Evolutionary conservation across 2,329 filamentous ascomycete species (phyloP).

Genomic region (Colletotrichum somersetense): DNA sequence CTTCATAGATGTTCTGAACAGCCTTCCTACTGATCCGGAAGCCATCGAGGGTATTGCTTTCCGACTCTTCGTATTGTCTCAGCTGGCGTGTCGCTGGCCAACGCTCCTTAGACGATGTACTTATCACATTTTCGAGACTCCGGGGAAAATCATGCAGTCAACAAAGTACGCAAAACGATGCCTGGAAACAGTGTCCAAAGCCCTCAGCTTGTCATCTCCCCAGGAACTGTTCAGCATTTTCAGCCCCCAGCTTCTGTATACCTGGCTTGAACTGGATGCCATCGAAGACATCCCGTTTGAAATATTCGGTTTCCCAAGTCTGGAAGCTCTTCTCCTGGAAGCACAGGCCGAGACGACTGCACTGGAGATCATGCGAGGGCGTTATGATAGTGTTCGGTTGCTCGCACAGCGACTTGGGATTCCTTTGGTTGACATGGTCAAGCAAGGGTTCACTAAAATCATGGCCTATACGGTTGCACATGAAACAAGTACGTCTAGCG

Average conservation of each 20-base stretch:
- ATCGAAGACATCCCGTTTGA: conserved; percentile 82
- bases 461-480: conserved; percentile 87
- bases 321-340: conserved; percentile 77
- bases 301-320: conserved; percentile 83
- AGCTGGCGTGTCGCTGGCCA: conserved; percentile 85
- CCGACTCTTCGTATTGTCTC: conserved; percentile 80
- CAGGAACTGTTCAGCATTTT: conserved; percentile 85
- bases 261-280: conserved; percentile 80
- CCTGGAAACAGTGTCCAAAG: conserved; percentile 73
- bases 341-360: conserved; percentile 83
- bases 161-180: conserved; percentile 79
- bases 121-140: conserved; percentile 94
- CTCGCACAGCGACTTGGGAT: conserved; percentile 70
- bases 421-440: conserved; percentile 69
- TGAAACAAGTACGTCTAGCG: conserved; percentile 68
- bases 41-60: conserved; percentile 87
- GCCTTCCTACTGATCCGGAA: conserved; percentile 78
- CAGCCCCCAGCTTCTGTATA: conserved; percentile 88
- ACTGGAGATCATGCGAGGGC: conserved; percentile 84
- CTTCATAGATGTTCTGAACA: conserved; percentile 85
- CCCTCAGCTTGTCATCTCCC: conserved; percentile 74
- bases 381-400: conserved; percentile 71
- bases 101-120: conserved; percentile 88
- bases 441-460: conserved; percentile 79
- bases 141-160: conserved; percentile 76